phyloP scores from a whole-genome alignment of 768 basidiomycete species.

The Porphyrellus cyaneotinctus region DNA sequence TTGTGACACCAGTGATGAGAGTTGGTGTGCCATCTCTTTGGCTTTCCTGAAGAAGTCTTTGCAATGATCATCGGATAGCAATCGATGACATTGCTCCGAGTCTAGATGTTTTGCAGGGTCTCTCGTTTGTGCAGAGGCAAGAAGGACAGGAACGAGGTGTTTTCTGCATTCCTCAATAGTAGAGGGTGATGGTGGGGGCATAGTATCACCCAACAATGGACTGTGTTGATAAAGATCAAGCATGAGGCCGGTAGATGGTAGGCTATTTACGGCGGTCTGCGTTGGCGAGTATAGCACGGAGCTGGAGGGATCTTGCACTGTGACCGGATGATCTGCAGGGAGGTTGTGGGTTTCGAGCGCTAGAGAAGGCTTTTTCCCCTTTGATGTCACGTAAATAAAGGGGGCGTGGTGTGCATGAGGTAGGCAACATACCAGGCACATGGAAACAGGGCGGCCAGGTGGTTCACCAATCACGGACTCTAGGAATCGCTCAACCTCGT shows the following conservation, averaged over 20 bases:
- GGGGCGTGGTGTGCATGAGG: slow-evolving; percentile 2
- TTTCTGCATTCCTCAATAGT: slow-evolving; percentile 26
- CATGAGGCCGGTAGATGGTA: background rate
- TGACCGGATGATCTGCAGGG: slow-evolving; percentile 2
- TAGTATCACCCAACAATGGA: slow-evolving; percentile 7
- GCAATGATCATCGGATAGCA: slow-evolving; percentile 30
- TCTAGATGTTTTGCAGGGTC: slow-evolving; percentile 11
- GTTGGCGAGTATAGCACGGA: slow-evolving; percentile 10
- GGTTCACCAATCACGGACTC: slow-evolving; percentile 21
- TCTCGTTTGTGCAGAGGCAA: slow-evolving; percentile 16
- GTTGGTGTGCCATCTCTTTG: slow-evolving; percentile 24
- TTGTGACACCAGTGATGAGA: slow-evolving; percentile 10
- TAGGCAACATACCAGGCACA: slow-evolving; percentile 19
- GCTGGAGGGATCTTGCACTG: slow-evolving; percentile 1
- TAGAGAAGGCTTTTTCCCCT: slow-evolving; percentile 6
- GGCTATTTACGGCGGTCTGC: slow-evolving; percentile 9
- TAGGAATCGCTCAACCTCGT: slow-evolving; percentile 25
- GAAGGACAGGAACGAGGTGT: slow-evolving; percentile 23
- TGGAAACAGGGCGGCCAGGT: background rate
- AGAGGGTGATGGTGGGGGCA: slow-evolving; percentile 7
- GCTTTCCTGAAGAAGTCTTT: slow-evolving; percentile 17
- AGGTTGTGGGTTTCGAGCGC: slow-evolving; percentile 15
- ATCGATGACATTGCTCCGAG: slow-evolving; percentile 17
- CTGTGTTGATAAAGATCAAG: slow-evolving; percentile 3
- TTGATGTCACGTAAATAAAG: slow-evolving; percentile 8